phyloP scores from a whole-genome alignment of 495 filamentous ascomycete genomes.

The Physcia stellaris region DNA sequence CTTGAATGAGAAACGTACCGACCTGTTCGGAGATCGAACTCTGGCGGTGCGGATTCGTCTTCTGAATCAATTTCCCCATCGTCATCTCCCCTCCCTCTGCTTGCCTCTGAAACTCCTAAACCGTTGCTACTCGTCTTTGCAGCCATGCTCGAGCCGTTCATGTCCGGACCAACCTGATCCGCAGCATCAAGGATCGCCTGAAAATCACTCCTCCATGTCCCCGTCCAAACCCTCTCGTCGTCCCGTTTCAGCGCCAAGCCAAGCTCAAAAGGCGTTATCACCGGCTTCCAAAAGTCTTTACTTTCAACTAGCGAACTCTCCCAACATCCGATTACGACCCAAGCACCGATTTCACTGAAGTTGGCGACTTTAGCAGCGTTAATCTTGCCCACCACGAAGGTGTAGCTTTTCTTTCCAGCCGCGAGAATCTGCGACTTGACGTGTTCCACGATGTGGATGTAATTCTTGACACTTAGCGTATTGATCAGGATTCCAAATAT shows the following conservation, averaged over 20 bases:
- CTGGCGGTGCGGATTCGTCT: slow-evolving; percentile 61
- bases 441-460: slow-evolving; percentile 63
- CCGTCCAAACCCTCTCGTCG: slow-evolving; percentile 57
- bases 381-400: slow-evolving; percentile 90
- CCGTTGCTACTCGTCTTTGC: slow-evolving; percentile 3
- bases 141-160: no score
- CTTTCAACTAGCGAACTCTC: slow-evolving; percentile 82
- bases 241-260: slow-evolving; percentile 58
- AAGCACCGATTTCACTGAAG: slow-evolving; percentile 86
- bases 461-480: slow-evolving; percentile 82
- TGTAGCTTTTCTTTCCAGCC: slow-evolving; percentile 85
- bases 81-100: slow-evolving; percentile 14
- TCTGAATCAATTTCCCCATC: slow-evolving; percentile 39
- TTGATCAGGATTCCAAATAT: slow-evolving; percentile 92
- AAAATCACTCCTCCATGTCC: slow-evolving; percentile 64
- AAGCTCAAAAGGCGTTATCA: slow-evolving; percentile 89
- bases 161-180: neutral
- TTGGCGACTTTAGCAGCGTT: slow-evolving; percentile 95
- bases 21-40: slow-evolving; percentile 85
- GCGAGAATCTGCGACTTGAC: slow-evolving; percentile 54
- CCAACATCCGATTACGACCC: slow-evolving; percentile 98
- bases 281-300: slow-evolving; percentile 69
- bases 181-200: slow-evolving; percentile 35
- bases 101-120: slow-evolving; percentile 9
- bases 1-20: slow-evolving; percentile 70